Evolutionary conservation across 2,329 filamentous ascomycete species (phyloP).

Genomic region (Aspergillus quadricinctus): DNA sequence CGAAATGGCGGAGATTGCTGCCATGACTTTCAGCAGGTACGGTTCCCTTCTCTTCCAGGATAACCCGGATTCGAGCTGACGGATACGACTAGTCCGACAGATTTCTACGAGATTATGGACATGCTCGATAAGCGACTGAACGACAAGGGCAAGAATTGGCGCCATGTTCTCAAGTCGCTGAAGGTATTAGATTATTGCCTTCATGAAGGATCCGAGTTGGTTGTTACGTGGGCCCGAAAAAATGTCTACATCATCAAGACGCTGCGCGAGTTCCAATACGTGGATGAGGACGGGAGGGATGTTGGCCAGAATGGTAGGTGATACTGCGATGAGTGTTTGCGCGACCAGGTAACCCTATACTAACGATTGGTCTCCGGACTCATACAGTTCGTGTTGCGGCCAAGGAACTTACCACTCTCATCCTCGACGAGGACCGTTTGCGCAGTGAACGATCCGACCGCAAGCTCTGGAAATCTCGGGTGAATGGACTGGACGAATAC

Average conservation of each 20-base stretch:
- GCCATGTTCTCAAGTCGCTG: slow-evolving; percentile 93
- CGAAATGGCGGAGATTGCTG: slow-evolving; percentile 97
- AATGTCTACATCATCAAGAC: slow-evolving; percentile 99
- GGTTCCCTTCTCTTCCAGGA: background rate
- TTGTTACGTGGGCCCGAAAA: slow-evolving; percentile 96
- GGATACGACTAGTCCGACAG: slow-evolving; percentile 65
- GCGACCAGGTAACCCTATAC: background rate
- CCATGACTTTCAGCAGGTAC: slow-evolving; percentile 96
- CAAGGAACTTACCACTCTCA: slow-evolving; percentile 88
- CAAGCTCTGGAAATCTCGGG: slow-evolving; percentile 93
- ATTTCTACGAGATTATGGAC: slow-evolving; percentile 99
- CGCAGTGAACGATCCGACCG: slow-evolving; percentile 86
- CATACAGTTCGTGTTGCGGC: slow-evolving; percentile 81
- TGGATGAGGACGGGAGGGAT: slow-evolving; percentile 91
- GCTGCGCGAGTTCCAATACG: slow-evolving; percentile 90
- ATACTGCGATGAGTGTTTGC: slow-evolving; percentile 1
- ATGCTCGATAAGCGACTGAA: slow-evolving; percentile 99
- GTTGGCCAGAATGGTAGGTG: slow-evolving; percentile 90
- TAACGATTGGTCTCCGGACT: slow-evolving; percentile 1
- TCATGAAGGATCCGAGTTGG: slow-evolving; percentile 92
- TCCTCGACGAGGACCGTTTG: slow-evolving; percentile 89
- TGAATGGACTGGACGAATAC: slow-evolving; percentile 82
- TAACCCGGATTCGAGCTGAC: background rate
- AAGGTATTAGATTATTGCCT: slow-evolving; percentile 98
- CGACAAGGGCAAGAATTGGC: slow-evolving; percentile 99